Base-by-base conservation (phyloP, 441 rosid genomes). In the Erodium moschatum region DNA sequence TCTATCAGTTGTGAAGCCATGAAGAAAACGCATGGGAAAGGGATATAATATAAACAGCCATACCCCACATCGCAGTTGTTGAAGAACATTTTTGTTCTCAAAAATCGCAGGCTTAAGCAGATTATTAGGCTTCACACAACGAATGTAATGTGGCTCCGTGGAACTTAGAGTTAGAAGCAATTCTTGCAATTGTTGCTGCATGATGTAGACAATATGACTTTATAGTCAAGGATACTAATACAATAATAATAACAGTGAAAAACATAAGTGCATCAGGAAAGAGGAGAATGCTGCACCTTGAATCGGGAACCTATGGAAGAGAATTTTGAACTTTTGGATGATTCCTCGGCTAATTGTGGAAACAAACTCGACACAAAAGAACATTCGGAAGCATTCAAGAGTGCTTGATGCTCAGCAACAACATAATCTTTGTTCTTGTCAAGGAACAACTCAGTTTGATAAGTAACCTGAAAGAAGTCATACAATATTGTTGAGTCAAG, bases 381-480 rank as follows among this genome's bases (percentile, higher is more conserved):
- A 80, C 96, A 90, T 46, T 81, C 80, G 74, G 99, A 95, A 80
- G 97, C 96, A 81, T 79, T 80, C 84, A 95, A 75, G 72, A 95
- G 90, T 69, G 88, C 90, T 74, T 95, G 99, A 85, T 95, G 99
- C 82, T 92, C 99, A 66, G 97, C 98, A 81, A 95, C 89, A 72
- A 95, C 97, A 77, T 95, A 95, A 72, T 95, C 99, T 76, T 95
- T 95, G 87, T 92, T 95, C 86, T 95, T 95, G 86, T 95, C 99
- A 85, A 95, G 77, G 78, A 95, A 95, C 77, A 85, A 79, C 67
- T 95, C 97, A 12, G 99, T 95, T 84, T 95, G 99, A 79, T 95
- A 95, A 64, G 98, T 92, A 78, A 92, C 99, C 99, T 95, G 88
- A 67, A 75, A 75, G 69, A 69, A 69, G 71, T 65, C 75, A 18